Base-by-base conservation (phyloP, 768 basidiomycete genomes). In the Hydnum rufescens region DNA sequence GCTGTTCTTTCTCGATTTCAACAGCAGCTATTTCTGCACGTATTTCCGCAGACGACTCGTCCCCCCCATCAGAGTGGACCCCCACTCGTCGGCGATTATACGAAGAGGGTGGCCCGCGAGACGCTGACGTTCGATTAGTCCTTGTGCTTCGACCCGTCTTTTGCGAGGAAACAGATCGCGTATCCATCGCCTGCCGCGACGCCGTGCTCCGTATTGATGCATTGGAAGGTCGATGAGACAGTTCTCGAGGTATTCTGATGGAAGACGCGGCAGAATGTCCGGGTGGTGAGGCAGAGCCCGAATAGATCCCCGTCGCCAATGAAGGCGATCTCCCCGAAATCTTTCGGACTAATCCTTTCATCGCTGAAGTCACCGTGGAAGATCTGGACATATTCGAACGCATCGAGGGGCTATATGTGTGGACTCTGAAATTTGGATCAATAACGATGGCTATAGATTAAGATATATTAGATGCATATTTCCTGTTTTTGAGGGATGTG, bases 11-110 rank as follows among this genome's bases (percentile, higher is more conserved):
- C 50, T 58, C 57, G 0, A 49, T 57, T 49, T 58, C 57, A 1
- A 58, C 31, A 42, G 39, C 51, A 4, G 46, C 31, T 25, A 58
- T 58, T 42, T 58, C 57, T n/a, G 53, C 54, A 23, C 57, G 47
- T 29, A 58, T 28, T 49, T 58, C 57, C 16, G 57, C 53, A 2
- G 57, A 31, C 6, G 55, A 50, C 43, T 55, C 29, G 32, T 56
- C 55, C 25, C 52, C 54, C 3, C 52, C 55, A 22, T 55, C 54
- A 18, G 25, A 26, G 8, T 47, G 8, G 16, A 16, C 8, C 13
- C 13, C 13, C 8, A 47, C 26, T 16, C 44, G 8, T 13, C 8
- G 13, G 25, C 16, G 13, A 16, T 47, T 47, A 32, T 54, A 57
- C 5, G 57, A 53, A 16, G 57, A 58, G 4, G 57, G 57, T 25